Evolutionary conservation across 129 eudicot species (phyloP).

Genomic region (Centaurea solstitialis): DNA sequence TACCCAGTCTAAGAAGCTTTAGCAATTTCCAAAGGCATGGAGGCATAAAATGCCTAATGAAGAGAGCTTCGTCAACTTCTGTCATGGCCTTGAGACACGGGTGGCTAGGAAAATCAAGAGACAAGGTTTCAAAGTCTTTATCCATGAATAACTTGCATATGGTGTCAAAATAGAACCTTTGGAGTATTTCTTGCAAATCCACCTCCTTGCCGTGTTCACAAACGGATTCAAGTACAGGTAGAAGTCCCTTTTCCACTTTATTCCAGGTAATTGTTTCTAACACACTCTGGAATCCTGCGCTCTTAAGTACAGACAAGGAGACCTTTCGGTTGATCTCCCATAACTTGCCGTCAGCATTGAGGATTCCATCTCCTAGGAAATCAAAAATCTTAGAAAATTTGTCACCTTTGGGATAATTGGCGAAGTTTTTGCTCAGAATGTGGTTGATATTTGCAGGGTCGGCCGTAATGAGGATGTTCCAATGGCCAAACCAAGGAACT

Average conservation of each 20-base stretch:
- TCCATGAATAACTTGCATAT: no score
- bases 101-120: no score
- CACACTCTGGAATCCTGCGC: not conserved
- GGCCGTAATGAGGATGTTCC: conserved; percentile 35
- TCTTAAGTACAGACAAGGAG: conserved; percentile 4
- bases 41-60: conserved; percentile 32
- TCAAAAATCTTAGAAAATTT: conserved; percentile 42
- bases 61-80: conserved; percentile 25
- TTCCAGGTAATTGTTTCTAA: not conserved
- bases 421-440: no score
- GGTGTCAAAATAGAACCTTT: no score
- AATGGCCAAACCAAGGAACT: conserved; percentile 23
- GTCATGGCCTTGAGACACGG: conserved; percentile 31
- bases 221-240: conserved; percentile 32
- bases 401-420: no score
- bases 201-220: conserved; percentile 1
- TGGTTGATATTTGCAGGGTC: conserved; percentile 40
- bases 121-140: no score
- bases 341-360: conserved; percentile 24
- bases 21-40: conserved; percentile 40
- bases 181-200: no score
- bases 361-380: conserved; percentile 34
- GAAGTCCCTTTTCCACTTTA: conserved; percentile 30
- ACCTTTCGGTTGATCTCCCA: conserved; percentile 40
- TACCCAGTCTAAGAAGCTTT: conserved; percentile 33